Conservation (phyloP, 1,139 yeast genomes). For the Zygosaccharomyces pseudobailii region DNA sequence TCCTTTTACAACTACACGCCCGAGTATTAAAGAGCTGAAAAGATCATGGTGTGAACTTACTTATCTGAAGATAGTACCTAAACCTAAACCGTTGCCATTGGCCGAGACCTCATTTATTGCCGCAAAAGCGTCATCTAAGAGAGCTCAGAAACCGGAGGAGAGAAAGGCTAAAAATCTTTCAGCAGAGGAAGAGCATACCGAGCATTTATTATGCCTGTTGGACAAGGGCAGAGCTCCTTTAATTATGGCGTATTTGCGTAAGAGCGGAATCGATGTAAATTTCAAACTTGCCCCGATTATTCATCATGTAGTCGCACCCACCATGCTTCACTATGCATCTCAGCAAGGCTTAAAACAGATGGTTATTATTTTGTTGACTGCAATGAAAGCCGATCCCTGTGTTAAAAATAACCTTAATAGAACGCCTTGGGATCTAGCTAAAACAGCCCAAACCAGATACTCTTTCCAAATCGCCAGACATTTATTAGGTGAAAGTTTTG, state of each 20-base stretch:
- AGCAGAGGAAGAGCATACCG: conserved; percentile 42
- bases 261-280: conserved; percentile 49
- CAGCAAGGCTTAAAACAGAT: conserved; percentile 62
- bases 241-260: conserved; percentile 55
- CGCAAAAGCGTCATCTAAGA: conserved; percentile 21
- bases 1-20: conserved; percentile 88
- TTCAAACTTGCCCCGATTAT: conserved; percentile 51
- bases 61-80: conserved; percentile 50
- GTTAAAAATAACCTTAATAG: conserved; percentile 49
- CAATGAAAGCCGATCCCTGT: conserved; percentile 69
- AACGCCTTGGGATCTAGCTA: conserved; percentile 59
- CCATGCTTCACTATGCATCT: conserved; percentile 75
- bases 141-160: conserved; percentile 11
- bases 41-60: conserved; percentile 80
- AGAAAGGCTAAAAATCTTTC: conserved; percentile 22
- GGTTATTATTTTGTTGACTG: conserved; percentile 58
- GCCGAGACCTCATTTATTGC: conserved; percentile 21
- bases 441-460: conserved; percentile 42
- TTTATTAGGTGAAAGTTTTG: conserved; percentile 60
- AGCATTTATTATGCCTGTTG: conserved; percentile 53
- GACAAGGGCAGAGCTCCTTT: conserved; percentile 79
- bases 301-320: conserved; percentile 57
- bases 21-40: conserved; percentile 77
- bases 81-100: conserved; percentile 44
- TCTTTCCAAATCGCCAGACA: conserved; percentile 68